These are phyloP conservation scores for Saturnispora besseyi DNA, from an alignment of 805 yeast genomes.

Conservation along the genomic window DNA sequence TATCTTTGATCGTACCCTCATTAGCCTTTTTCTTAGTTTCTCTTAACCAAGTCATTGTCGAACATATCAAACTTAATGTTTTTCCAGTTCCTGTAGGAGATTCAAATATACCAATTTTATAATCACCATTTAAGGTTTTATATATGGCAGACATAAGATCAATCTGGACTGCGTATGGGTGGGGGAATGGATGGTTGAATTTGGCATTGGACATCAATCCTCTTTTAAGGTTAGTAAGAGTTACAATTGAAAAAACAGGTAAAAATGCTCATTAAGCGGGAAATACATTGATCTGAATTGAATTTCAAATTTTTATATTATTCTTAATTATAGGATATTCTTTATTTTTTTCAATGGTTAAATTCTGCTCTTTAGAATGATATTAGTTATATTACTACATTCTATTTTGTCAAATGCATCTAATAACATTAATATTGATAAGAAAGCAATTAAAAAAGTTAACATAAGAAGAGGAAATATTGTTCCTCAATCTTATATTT, in stretches of 20 bases:
- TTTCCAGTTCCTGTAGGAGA: conserved; percentile 96
- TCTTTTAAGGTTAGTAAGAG: background rate
- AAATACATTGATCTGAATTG: background rate
- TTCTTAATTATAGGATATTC: no score
- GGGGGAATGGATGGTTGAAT: conserved; percentile 64
- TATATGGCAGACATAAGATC: conserved; percentile 73
- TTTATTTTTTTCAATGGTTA: no score
- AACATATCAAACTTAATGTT: conserved; percentile 78
- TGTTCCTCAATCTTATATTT: no score
- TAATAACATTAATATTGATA: no score
- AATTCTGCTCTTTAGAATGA: no score
- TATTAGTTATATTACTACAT: no score
- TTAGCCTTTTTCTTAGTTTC: conserved; percentile 12
- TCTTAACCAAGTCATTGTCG: conserved; percentile 71
- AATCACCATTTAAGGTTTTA: conserved; percentile 40
- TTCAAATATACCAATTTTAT: conserved; percentile 74
- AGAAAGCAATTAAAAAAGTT: no score
- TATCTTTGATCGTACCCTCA: conserved; percentile 9
- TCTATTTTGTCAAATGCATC: no score
- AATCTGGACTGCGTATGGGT: conserved; percentile 70
- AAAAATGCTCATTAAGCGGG: background rate
- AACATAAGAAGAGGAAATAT: no score
- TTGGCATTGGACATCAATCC: conserved; percentile 3
- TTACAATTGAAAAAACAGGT: background rate
- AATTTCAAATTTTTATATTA: background rate